Evolutionary conservation across 2,329 filamentous ascomycete species (phyloP).

Genomic region (Zymoseptoria tritici): DNA sequence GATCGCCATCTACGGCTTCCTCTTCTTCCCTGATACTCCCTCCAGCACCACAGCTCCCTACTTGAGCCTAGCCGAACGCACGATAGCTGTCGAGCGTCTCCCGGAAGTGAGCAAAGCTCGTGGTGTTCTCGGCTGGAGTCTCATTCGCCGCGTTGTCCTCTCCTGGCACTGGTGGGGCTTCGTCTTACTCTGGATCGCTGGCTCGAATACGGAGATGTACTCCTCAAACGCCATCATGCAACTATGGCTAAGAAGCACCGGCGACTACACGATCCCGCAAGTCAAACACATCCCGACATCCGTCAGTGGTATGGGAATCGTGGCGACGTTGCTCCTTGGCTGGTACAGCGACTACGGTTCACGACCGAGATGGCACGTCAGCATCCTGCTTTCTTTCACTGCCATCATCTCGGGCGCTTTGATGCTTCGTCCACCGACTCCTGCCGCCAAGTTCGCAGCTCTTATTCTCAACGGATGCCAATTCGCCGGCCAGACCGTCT

Average conservation of each 20-base stretch:
- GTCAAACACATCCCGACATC: slow-evolving; percentile 23
- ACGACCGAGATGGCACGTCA: slow-evolving; percentile 20
- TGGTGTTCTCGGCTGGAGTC: slow-evolving; percentile 18
- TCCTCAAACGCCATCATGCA: slow-evolving; percentile 24
- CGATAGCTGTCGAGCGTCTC: slow-evolving; percentile 17
- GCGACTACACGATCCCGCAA: slow-evolving; percentile 17
- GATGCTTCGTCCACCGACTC: slow-evolving; percentile 17
- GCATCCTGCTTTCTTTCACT: slow-evolving; percentile 22
- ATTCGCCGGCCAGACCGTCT: slow-evolving; percentile 21
- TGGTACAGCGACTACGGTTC: slow-evolving; percentile 23
- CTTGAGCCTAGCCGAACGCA: slow-evolving; percentile 17
- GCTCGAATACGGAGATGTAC: slow-evolving; percentile 24
- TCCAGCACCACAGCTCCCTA: slow-evolving; percentile 45
- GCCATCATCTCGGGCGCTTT: slow-evolving; percentile 20
- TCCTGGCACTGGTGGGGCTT: slow-evolving; percentile 26
- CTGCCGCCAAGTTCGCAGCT: slow-evolving; percentile 20
- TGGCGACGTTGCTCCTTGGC: slow-evolving; percentile 20
- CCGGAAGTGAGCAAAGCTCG: slow-evolving; percentile 18
- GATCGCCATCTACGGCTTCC: slow-evolving; percentile 47
- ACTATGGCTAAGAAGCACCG: slow-evolving; percentile 17
- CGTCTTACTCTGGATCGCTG: slow-evolving; percentile 22
- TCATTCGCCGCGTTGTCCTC: slow-evolving; percentile 18
- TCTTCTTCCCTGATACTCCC: slow-evolving; percentile 48
- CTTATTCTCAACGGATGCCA: slow-evolving; percentile 22
- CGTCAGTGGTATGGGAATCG: slow-evolving; percentile 20